These are phyloP conservation scores for Paecilomyces variotii DNA, from an alignment of 2,329 filamentous ascomycete genomes.

Conservation along the genomic window DNA sequence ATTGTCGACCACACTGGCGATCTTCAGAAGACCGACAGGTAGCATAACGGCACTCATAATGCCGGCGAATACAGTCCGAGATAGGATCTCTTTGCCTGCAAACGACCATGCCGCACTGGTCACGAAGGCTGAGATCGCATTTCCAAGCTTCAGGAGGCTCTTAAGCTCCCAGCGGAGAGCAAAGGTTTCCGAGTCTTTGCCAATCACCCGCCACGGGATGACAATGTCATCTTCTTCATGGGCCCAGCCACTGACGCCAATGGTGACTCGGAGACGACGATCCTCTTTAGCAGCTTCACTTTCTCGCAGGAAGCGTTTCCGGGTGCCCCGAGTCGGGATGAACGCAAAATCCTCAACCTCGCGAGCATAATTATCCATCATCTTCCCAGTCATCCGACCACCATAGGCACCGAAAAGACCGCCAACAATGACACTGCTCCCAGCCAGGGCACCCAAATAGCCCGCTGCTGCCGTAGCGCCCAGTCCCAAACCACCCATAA, in stretches of 20 bases:
- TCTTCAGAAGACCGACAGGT: slow-evolving; percentile 59
- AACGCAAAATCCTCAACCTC: slow-evolving; percentile 88
- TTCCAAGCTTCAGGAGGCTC: slow-evolving; percentile 67
- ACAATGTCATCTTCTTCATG: slow-evolving; percentile 63
- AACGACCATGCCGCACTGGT: slow-evolving; percentile 70
- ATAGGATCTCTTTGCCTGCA: slow-evolving; percentile 67
- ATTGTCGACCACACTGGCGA: slow-evolving; percentile 66
- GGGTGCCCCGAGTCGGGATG: slow-evolving; percentile 57
- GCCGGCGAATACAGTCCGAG: slow-evolving; percentile 60
- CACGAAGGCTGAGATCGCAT: slow-evolving; percentile 66
- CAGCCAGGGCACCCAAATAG: slow-evolving; percentile 70
- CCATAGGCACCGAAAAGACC: slow-evolving; percentile 89
- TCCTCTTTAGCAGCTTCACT: slow-evolving; percentile 41
- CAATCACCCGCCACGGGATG: slow-evolving; percentile 70
- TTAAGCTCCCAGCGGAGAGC: slow-evolving; percentile 77
- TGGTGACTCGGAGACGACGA: slow-evolving; percentile 68
- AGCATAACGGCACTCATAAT: slow-evolving; percentile 59
- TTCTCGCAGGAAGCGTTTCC: slow-evolving; percentile 38
- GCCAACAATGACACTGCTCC: slow-evolving; percentile 72
- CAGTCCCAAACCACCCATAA: slow-evolving; percentile 70
- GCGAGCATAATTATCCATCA: slow-evolving; percentile 79
- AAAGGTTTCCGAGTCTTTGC: slow-evolving; percentile 67
- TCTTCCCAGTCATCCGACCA: slow-evolving; percentile 70
- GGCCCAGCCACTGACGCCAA: slow-evolving; percentile 77
- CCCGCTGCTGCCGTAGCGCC: slow-evolving; percentile 66